Percentiles rank a stretch among this genome's conserved stretches.
These are phyloP conservation scores for Pyrus bretschneideri DNA, from an alignment of 306 rosid species.

Conservation along the genomic window DNA sequence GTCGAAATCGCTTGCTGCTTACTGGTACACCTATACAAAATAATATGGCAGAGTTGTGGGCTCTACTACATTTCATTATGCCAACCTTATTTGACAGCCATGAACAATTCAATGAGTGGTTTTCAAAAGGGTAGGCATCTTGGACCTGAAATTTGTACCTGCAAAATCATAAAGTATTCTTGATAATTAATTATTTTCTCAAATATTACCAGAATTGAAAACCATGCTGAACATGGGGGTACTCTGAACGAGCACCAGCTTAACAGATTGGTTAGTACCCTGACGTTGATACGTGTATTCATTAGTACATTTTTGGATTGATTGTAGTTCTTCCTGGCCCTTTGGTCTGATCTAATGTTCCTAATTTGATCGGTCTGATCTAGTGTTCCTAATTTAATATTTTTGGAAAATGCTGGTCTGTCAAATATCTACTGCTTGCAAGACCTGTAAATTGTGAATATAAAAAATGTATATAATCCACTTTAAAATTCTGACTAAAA, in stretches of 20 bases:
- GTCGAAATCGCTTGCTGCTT: slow-evolving; percentile 88
- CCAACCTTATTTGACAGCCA: slow-evolving; percentile 98
- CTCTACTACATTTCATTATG: slow-evolving; percentile 95
- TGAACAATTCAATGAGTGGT: slow-evolving; percentile 99
- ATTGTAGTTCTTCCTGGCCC: not conserved
- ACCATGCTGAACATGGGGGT: slow-evolving; percentile 98
- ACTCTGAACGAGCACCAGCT: slow-evolving; percentile 97
- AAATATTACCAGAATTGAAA: slow-evolving; percentile 65
- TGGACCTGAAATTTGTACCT: slow-evolving; percentile 10
- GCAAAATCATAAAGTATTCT: slow-evolving; percentile 9
- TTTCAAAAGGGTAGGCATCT: slow-evolving; percentile 84
- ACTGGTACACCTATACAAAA: slow-evolving; percentile 98
- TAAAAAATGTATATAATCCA: not conserved
- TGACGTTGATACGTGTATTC: not conserved
- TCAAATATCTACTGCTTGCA: not conserved
- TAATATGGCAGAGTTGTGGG: slow-evolving; percentile 99
- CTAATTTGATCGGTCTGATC: not conserved
- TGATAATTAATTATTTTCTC: not conserved
- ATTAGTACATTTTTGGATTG: not conserved
- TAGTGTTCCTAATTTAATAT: not conserved
- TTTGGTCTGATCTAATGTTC: not conserved
- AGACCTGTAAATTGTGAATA: not conserved
- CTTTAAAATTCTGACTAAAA: not conserved
- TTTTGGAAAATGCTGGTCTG: not conserved
- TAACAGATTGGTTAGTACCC: slow-evolving; percentile 75